These are phyloP conservation scores for Phytopythium litorale DNA, from an alignment of 352 stramenopile species.

Conservation along the genomic window DNA sequence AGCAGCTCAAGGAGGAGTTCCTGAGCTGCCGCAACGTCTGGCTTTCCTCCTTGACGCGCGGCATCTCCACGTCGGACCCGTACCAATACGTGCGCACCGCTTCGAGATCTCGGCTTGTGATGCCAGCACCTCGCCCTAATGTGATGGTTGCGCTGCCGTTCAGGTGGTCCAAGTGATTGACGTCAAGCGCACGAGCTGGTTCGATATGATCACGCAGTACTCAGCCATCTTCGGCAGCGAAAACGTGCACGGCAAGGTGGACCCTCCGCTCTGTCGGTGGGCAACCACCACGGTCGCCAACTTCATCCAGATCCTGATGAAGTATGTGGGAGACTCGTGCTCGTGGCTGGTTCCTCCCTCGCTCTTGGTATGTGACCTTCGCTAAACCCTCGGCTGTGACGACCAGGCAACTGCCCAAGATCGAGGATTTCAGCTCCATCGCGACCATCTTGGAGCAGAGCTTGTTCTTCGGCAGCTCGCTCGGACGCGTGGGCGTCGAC, in stretches of 20 bases:
- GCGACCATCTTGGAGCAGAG: constrained; percentile 80
- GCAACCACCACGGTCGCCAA: constrained; percentile 73
- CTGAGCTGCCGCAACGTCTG: constrained; percentile 71
- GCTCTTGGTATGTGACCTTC: not conserved
- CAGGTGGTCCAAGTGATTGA: constrained; percentile 87
- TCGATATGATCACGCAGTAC: constrained; percentile 90
- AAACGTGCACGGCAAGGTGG: constrained; percentile 78
- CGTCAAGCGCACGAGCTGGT: constrained; percentile 86
- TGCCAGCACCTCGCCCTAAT: not conserved
- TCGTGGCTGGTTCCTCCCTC: not conserved
- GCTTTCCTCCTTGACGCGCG: constrained; percentile 57
- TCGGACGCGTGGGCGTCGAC: constrained; percentile 77
- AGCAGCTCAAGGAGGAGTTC: constrained; percentile 84
- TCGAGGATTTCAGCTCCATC: constrained; percentile 80
- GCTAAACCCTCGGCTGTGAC: not conserved
- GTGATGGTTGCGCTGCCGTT: not conserved
- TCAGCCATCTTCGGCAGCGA: constrained; percentile 87
- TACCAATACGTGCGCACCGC: constrained; percentile 74
- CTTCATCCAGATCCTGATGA: constrained; percentile 79
- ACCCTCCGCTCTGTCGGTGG: constrained; percentile 76
- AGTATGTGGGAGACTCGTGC: constrained; percentile 30
- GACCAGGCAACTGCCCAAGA: constrained; percentile 74
- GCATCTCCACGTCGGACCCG: constrained; percentile 52
- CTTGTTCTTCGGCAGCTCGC: constrained; percentile 79
- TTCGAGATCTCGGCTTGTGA: not conserved